Percentiles rank a stretch among this genome's conserved stretches.
These are phyloP conservation scores for Calonectria montana DNA, from an alignment of 2,329 filamentous ascomycete species.

Conservation along the genomic window DNA sequence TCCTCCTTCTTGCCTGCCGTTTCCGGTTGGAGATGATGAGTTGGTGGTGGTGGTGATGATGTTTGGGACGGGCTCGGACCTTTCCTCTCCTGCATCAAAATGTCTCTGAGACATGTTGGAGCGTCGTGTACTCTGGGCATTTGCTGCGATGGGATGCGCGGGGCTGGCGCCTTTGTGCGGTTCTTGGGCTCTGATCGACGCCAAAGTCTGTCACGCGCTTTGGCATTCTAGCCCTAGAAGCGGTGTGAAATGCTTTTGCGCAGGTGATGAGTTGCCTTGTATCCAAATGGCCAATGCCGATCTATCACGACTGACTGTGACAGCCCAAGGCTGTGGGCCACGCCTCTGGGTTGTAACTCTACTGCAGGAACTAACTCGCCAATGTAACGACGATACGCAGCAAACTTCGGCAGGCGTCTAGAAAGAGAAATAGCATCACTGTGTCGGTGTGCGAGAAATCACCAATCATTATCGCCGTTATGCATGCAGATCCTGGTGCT, in stretches of 20 bases:
- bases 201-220: conserved; percentile 8
- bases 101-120: conserved; percentile 2
- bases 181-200: conserved; percentile 8
- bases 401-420: neutral
- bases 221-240: conserved; percentile 6
- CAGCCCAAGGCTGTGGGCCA: conserved; percentile 8
- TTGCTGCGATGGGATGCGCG: neutral
- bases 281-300: conserved; percentile 4
- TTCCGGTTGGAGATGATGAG: neutral
- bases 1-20: neutral
- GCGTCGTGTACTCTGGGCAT: neutral
- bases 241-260: conserved; percentile 1
- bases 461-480: neutral
- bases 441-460: conserved; percentile 8
- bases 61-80: conserved; percentile 7
- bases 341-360: conserved; percentile 2
- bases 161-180: neutral
- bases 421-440: neutral
- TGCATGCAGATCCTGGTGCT: conserved; percentile 12
- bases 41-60: neutral
- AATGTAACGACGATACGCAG: neutral
- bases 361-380: conserved; percentile 8
- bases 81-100: conserved; percentile 5
- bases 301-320: conserved; percentile 1
- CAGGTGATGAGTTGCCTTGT: conserved; percentile 4